Base-by-base conservation (phyloP, 2,329 filamentous ascomycete species). In the Hymenoscyphus scutula region DNA sequence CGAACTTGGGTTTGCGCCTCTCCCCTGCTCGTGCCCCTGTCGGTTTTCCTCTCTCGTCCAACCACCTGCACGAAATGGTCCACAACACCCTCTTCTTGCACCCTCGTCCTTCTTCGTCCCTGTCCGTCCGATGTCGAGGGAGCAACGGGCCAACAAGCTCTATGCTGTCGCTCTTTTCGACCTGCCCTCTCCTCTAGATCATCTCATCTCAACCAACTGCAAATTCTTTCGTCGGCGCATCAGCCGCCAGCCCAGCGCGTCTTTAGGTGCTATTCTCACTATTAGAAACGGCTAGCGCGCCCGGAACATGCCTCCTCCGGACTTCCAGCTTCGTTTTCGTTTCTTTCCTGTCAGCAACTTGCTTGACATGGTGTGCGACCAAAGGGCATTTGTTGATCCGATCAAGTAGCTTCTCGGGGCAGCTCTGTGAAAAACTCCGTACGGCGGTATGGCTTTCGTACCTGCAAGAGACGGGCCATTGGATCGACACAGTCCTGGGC, bases 41-140 rank as follows among this genome's bases (percentile, higher is more conserved):
- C 11, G 19, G n/a, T 48, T 23, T 23, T 48, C 6, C 41, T 48
- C 41, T 48, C 41, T 7, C 23, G 41, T 48, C 41, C 41, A 48
- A 48, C 41, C 41, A 48, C 19, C 41, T 48, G 41, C 41, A 48
- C 41, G 41, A 48, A 48, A 48, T 48, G n/a, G n/a, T 48, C 41
- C 41, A 48, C 41, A 19, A 48, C n/a, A 48, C 19, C 41, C 41
- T 48, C 38, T 19, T 45, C n/a, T n/a, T 8, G n/a, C 41, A 48
- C 19, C n/a, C 38, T 19, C n/a, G n/a, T n/a, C n/a, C n/a, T n/a
- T n/a, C n/a, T n/a, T 13, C 32, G 6, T 34, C 6, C 32, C 11
- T 34, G 32, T 34, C 15, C 32, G 8, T 34, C 32, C 10, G 32
- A 34, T 34, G 15, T 19, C n/a, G 41, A 48, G 23, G 41, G 41